phyloP scores from a whole-genome alignment of 2,329 filamentous ascomycete species.

The Fusarium transvaalense region DNA sequence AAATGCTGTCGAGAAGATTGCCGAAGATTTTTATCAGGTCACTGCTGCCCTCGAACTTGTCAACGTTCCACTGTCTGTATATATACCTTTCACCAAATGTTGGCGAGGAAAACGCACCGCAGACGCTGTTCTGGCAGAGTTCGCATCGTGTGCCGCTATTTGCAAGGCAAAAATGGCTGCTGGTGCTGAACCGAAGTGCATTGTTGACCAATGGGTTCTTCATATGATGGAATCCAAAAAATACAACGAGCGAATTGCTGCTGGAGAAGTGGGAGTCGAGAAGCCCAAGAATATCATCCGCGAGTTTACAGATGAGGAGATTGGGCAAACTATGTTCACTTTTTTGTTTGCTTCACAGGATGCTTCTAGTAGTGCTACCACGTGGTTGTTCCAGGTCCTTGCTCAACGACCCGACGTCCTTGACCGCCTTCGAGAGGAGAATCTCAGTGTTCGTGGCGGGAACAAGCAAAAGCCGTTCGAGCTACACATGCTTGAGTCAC shows the following conservation, averaged over 20 bases:
- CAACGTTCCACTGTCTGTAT: conserved; percentile 77
- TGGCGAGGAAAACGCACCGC: conserved; percentile 83
- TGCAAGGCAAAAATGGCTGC: conserved; percentile 78
- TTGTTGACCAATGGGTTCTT: conserved; percentile 82
- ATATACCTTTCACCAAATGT: conserved; percentile 79
- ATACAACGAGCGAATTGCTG: conserved; percentile 73
- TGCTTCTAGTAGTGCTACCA: conserved; percentile 65
- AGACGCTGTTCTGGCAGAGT: conserved; percentile 77
- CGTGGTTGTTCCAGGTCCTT: conserved; percentile 65
- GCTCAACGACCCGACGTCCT: conserved; percentile 65
- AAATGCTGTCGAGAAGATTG: conserved; percentile 77
- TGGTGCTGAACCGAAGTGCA: conserved; percentile 76
- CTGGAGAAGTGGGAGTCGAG: conserved; percentile 61
- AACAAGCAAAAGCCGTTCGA: conserved; percentile 57
- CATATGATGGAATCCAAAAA: conserved; percentile 78
- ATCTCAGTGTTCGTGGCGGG: conserved; percentile 58
- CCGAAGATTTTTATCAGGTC: conserved; percentile 82
- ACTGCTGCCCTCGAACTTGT: conserved; percentile 84
- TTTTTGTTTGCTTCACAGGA: conserved; percentile 68
- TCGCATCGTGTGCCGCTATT: conserved; percentile 77
- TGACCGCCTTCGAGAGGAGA: conserved; percentile 60
- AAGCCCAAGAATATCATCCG: conserved; percentile 63
- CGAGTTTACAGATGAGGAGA: conserved; percentile 63
- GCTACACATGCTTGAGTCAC: conserved; percentile 61
- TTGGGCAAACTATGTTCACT: conserved; percentile 64